Evolutionary conservation across 2,329 filamentous ascomycete genomes (phyloP), one percentile per base, ranked within the genome.

Genomic region (Monosporascus sp.): DNA sequence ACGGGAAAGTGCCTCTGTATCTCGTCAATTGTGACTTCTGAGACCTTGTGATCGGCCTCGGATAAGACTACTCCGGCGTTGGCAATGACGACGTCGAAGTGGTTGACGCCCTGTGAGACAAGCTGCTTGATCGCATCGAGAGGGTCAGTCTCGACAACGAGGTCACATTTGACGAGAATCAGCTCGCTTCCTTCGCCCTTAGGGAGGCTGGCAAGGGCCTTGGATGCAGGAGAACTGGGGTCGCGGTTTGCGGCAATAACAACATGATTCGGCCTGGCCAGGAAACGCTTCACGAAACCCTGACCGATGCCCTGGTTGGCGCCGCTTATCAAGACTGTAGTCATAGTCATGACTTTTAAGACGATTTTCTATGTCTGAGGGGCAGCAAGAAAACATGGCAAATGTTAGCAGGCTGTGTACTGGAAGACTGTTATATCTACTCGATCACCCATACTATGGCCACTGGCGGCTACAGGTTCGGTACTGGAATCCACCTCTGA

Each of bases 201-300:
- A 20, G 35, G 47, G 9, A n/a, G 22, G 6, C 38, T 39, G 37
- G 38, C 18, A 6, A 49, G 47, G 3, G 17, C 47, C 24, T 49
- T 17, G 15, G 27, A 39, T 37, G 35, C 27, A 24, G 47, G 6
- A 18, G 24, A 6, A 6, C 38, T n/a, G 35, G 47, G 47, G 24
- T 39, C n/a, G 37, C 47, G 47, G 47, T 37, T 49, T 49, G 31
- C 47, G n/a, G 31, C 7, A 20, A 49, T 49, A 37, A 49, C 47
- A 37, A 39, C 6, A 37, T 49, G 47, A 20, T 49, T 49, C 38
- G 47, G 47, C 35, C 22, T 37, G 27, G 47, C 35, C 15, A 49
- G 47, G 47, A 37, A 49, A 15, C n/a, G 15, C 22, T 49, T 25
- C 17, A 49, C 17, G n/a, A 49, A n/a, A 37, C 37, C 18, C 24